Conservation (phyloP, 2,329 filamentous ascomycete species). For the Fusarium poae region DNA sequence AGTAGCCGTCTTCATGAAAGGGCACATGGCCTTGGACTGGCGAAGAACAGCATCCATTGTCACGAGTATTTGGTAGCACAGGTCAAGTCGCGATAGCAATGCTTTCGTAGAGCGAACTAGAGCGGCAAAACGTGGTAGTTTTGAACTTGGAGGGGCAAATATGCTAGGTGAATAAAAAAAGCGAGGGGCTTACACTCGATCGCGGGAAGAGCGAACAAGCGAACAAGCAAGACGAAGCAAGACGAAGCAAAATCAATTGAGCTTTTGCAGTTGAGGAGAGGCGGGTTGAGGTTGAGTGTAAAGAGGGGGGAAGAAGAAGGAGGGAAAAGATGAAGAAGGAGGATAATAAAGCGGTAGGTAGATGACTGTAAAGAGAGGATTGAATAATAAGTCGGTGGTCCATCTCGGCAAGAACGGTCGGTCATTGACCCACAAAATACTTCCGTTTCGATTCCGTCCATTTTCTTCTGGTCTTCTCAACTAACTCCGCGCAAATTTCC, state of each 20-base stretch:
- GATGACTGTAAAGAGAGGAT: constrained; percentile 23
- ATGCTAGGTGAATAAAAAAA: constrained; percentile 25
- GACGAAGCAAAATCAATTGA: constrained; percentile 36
- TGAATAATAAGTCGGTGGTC: constrained; percentile 35
- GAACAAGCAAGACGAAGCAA: constrained; percentile 36
- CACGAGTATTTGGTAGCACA: constrained; percentile 40
- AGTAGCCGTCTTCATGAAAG: constrained; percentile 95
- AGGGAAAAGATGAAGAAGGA: constrained; percentile 6
- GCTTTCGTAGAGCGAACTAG: constrained; percentile 29
- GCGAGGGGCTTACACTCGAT: constrained; percentile 33
- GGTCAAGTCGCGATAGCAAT: constrained; percentile 18
- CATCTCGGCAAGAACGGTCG: constrained; percentile 44
- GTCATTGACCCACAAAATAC: constrained; percentile 44
- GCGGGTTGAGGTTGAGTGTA: constrained; percentile 3
- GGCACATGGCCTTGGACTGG: constrained; percentile 96
- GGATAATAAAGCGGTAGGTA: constrained; percentile 34
- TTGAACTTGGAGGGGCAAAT: constrained; percentile 35
- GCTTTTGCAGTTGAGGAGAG: neutral
- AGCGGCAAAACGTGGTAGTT: constrained; percentile 32
- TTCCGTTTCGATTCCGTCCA: constrained; percentile 43
- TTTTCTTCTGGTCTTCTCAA: constrained; percentile 16
- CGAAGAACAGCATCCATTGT: constrained; percentile 93
- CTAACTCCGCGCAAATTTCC: constrained; percentile 35
- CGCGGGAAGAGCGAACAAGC: constrained; percentile 31
- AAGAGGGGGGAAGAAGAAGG: neutral